Conservation (phyloP, 768 basidiomycete genomes). For the Hemileccinum rubropunctum region DNA sequence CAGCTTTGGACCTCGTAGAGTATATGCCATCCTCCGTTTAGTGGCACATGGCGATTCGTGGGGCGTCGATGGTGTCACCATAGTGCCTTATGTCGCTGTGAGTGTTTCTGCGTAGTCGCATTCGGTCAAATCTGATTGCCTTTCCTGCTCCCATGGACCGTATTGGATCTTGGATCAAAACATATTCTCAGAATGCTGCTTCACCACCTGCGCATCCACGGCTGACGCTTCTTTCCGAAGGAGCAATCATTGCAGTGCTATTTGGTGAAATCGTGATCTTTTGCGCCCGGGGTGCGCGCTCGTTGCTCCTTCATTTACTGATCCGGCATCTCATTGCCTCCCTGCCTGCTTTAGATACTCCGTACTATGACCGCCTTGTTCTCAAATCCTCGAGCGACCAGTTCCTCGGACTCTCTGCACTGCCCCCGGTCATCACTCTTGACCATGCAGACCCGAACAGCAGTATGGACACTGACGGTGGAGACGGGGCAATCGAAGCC, state of each 20-base stretch:
- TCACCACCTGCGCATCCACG: conserved; percentile 73
- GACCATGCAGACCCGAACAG: conserved; percentile 16
- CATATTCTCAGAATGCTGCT: conserved; percentile 48
- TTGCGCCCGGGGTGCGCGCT: conserved; percentile 55
- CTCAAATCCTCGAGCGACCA: conserved; percentile 68
- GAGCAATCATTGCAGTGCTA: conserved; percentile 57
- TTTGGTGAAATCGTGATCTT: conserved; percentile 78
- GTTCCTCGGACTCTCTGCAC: conserved; percentile 68
- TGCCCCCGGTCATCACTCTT: conserved; percentile 18
- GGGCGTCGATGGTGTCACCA: conserved; percentile 39
- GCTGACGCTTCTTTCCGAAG: conserved; percentile 58
- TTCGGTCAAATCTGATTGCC: neutral
- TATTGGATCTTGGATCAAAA: neutral
- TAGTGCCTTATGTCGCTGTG: conserved; percentile 77
- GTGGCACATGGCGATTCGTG: conserved; percentile 26
- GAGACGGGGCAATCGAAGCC: conserved; percentile 10
- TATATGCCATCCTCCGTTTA: conserved; percentile 61
- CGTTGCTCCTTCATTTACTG: neutral
- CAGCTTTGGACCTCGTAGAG: conserved; percentile 49
- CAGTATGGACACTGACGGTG: conserved; percentile 9
- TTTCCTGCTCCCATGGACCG: neutral
- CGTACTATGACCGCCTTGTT: conserved; percentile 69
- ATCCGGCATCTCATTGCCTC: neutral
- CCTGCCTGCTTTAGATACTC: conserved; percentile 46
- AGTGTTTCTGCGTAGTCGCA: conserved; percentile 22